phyloP scores from a whole-genome alignment of 495 filamentous ascomycete species.

The Beverwykella pulmonaria region DNA sequence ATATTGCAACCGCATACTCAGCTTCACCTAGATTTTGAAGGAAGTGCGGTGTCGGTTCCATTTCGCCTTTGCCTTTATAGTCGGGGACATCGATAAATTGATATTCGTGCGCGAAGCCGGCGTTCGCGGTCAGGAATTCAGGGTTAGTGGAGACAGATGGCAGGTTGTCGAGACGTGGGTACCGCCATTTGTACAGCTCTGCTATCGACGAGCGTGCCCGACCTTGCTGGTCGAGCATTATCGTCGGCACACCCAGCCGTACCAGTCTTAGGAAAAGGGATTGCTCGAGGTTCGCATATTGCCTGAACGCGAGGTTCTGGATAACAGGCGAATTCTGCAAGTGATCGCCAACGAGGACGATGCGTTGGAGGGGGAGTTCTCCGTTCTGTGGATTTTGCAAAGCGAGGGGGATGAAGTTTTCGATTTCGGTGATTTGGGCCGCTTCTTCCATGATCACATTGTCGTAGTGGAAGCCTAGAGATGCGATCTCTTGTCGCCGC shows the following conservation, averaged over 20 bases:
- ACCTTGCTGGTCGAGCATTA: conserved; percentile 90
- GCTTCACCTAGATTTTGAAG: conserved; percentile 97
- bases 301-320: conserved; percentile 92
- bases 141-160: conserved; percentile 65
- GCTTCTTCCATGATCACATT: conserved; percentile 99
- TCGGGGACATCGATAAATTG: conserved; percentile 97
- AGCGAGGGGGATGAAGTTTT: conserved; percentile 91
- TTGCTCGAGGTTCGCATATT: conserved; percentile 95
- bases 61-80: conserved; percentile 88
- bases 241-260: conserved; percentile 83
- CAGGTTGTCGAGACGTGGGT: conserved; percentile 76
- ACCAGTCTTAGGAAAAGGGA: conserved; percentile 90
- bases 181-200: conserved; percentile 91
- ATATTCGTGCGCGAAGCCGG: conserved; percentile 90
- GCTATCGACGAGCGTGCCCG: conserved; percentile 85
- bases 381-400: conserved; percentile 80
- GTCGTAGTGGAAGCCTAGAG: conserved; percentile 93
- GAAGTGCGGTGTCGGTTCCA: conserved; percentile 92
- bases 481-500: conserved; percentile 86
- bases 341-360: conserved; percentile 94
- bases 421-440: conserved; percentile 96
- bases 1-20: conserved; percentile 94
- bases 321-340: conserved; percentile 95
- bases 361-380: conserved; percentile 74
- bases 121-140: conserved; percentile 83